phyloP scores from a whole-genome alignment of 2,329 filamentous ascomycete genomes.

The Daldinia eschscholtzii region DNA sequence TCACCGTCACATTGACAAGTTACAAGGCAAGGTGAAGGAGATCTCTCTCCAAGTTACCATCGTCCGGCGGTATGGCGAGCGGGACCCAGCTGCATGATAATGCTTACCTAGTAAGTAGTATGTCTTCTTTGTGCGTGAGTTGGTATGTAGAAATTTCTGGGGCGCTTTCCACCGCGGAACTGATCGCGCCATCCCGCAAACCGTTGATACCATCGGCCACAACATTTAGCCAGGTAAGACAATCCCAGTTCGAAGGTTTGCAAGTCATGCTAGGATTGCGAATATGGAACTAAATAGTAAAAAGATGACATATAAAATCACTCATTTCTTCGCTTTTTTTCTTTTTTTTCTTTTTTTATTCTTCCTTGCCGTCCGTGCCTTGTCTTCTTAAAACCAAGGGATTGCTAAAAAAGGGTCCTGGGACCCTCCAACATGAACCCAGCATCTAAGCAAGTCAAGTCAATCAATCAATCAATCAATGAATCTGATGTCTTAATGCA shows the following conservation, averaged over 20 bases:
- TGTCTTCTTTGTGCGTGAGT: constrained; percentile 38
- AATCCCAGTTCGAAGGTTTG: constrained; percentile 16
- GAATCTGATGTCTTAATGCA: constrained; percentile 33
- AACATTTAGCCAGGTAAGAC: constrained; percentile 43
- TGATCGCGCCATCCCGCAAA: constrained; percentile 50
- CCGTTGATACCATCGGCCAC: constrained; percentile 48
- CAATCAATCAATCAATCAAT: constrained; percentile 28
- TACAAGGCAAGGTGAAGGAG: constrained; percentile 29
- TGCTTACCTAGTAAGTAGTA: too few relatives aligned
- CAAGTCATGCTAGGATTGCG: constrained; percentile 33
- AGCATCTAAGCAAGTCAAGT: constrained; percentile 19
- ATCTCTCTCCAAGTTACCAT: constrained; percentile 40
- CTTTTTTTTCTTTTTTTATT: constrained; percentile 23
- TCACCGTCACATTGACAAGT: constrained; percentile 39
- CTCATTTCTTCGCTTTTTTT: constrained; percentile 22
- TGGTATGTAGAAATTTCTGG: constrained; percentile 26
- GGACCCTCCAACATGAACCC: neutral
- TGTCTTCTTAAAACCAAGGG: neutral
- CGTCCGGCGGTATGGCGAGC: constrained; percentile 43
- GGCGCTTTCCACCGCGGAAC: constrained; percentile 32
- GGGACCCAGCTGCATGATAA: constrained; percentile 39
- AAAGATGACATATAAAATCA: constrained; percentile 24
- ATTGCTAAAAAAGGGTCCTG: neutral
- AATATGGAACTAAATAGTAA: constrained; percentile 26
- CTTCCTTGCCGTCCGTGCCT: constrained; percentile 11